A percentile compares a stretch with the other conserved stretches of the same genome.
Conservation (phyloP, 2,329 filamentous ascomycete species). For the Beauveria sp. region DNA sequence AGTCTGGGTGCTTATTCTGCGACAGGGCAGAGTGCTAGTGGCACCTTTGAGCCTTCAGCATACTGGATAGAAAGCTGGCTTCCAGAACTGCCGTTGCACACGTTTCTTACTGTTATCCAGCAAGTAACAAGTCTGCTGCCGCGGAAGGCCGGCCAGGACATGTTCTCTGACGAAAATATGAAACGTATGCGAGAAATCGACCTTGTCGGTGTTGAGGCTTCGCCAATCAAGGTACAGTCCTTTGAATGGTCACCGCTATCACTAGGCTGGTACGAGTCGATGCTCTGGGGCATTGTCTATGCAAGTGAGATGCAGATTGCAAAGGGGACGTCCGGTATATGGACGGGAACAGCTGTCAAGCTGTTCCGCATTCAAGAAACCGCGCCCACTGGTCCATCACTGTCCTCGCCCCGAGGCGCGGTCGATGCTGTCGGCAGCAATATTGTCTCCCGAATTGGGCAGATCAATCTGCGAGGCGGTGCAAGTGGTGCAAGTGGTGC, state of each 20-base stretch:
- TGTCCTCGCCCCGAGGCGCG: slow-evolving; percentile 79
- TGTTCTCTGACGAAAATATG: slow-evolving; percentile 38
- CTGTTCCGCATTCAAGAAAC: slow-evolving; percentile 87
- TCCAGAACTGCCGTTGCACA: slow-evolving; percentile 83
- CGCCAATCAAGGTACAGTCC: slow-evolving; percentile 69
- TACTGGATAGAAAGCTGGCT: slow-evolving; percentile 92
- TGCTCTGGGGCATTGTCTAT: slow-evolving; percentile 92
- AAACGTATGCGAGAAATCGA: slow-evolving; percentile 51
- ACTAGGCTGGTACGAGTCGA: slow-evolving; percentile 90
- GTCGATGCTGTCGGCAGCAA: slow-evolving; percentile 91
- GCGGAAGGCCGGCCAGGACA: slow-evolving; percentile 34
- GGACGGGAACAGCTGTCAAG: slow-evolving; percentile 84
- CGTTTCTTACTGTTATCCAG: slow-evolving; percentile 68
- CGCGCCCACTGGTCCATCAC: slow-evolving; percentile 67
- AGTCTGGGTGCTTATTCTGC: slow-evolving; percentile 64
- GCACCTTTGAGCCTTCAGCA: slow-evolving; percentile 68
- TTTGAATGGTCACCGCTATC: slow-evolving; percentile 92
- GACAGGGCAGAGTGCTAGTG: slow-evolving; percentile 45
- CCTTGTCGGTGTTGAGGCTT: slow-evolving; percentile 66
- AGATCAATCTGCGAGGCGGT: slow-evolving; percentile 60
- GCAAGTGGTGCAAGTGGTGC: background rate
- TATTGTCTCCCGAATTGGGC: slow-evolving; percentile 78
- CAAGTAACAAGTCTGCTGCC: slow-evolving; percentile 54
- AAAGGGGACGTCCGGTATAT: slow-evolving; percentile 82
- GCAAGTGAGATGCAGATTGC: slow-evolving; percentile 80